Evolutionary conservation across 805 yeast species (phyloP).

Genomic region (Kodamaea fukazawae): DNA sequence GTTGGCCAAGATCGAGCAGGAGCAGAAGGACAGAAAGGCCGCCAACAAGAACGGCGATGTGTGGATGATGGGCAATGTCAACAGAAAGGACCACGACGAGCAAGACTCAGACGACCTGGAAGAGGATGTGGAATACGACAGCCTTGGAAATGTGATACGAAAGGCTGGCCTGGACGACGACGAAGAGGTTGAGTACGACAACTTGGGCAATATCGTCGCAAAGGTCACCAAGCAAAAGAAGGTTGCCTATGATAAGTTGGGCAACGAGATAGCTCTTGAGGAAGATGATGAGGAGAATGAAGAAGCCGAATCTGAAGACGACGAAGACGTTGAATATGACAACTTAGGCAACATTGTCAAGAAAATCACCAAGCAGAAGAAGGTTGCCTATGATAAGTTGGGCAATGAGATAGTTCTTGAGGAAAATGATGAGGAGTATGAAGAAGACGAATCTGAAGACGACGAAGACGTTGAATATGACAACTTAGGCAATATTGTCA

Average conservation of each 20-base stretch:
- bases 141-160: conserved; percentile 5
- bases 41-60: conserved; percentile 55
- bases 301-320: conserved; percentile 11
- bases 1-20: conserved; percentile 65
- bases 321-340: conserved; percentile 11
- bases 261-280: conserved; percentile 12
- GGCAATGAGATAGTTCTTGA: conserved; percentile 14
- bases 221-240: conserved; percentile 3
- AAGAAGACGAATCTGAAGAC: conserved; percentile 11
- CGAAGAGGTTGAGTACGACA: conserved; percentile 11
- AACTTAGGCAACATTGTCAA: conserved; percentile 14
- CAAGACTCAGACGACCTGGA: conserved; percentile 18
- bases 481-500: conserved; percentile 20
- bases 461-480: conserved; percentile 14
- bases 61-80: conserved; percentile 79
- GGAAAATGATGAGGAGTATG: conserved; percentile 3
- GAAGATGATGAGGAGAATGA: conserved; percentile 3
- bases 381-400: conserved; percentile 12
- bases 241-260: conserved; percentile 13
- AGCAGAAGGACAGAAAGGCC: conserved; percentile 58
- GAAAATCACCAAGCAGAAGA: conserved; percentile 3
- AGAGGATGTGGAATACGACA: conserved; percentile 12
- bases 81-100: conserved; percentile 38
- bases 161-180: conserved; percentile 13
- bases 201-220: conserved; percentile 13